Base-by-base conservation (phyloP, 1,139 yeast genomes). In the Candida neerlandica region DNA sequence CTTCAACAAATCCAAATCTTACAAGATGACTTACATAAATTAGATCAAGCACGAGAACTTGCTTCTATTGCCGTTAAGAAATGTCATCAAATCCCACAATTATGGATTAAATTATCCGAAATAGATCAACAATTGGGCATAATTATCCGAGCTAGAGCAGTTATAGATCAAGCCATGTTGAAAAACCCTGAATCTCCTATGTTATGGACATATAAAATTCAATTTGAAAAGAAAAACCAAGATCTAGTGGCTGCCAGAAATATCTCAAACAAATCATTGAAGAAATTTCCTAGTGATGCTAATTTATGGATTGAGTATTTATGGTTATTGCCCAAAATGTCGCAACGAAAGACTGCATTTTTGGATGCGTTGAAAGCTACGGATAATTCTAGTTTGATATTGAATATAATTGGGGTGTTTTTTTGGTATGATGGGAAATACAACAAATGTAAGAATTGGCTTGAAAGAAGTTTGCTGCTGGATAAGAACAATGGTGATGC, bases 291-390 rank as follows among this genome's bases (percentile, higher is more conserved):
- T 0, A 56, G 66, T 0, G 81, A 88, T 1, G 79, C 92, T 0
- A 44, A 64, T 4, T 57, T 90, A 12, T 88, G 96, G 91, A 71
- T 81, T 33, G 81, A 81, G 53, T 76, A 82, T 49, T 72, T 90
- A 18, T 67, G 66, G 42, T 64, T 81, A 27, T 77, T 81, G 40
- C 75, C 81, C 4, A 79, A 78, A 54, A 75, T 75, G 64, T 71
- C 82, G 2, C 83, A 82, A 52, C 75, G 88, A 45, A 88, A 85
- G 60, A 80, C 82, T 11, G 75, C 84, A 11, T 85, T 87, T 49
- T 73, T 85, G 29, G 91, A 86, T 61, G 96, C 97, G 0, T 72
- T 94, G 50, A 80, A 77, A 51, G 77, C 75, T 7, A 87, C 96
- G 0, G 73, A 80, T 45, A 86, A 86, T 54, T 75, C 86, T 45